Base-by-base conservation (phyloP, 2,329 filamentous ascomycete species). In the Trichoderma endophyticum region DNA sequence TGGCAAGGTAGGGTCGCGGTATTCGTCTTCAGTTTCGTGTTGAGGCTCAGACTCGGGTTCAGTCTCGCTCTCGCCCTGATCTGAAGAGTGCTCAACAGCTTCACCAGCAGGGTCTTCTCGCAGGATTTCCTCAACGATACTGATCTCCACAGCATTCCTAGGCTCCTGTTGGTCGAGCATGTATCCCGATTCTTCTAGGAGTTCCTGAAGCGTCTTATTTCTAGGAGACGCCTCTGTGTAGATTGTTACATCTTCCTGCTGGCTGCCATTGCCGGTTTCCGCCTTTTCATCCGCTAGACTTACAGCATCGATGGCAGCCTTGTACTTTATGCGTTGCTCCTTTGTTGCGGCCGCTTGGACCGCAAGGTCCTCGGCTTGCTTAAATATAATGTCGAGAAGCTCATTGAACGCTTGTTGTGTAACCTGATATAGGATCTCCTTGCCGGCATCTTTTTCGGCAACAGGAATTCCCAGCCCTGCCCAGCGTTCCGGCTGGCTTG, bases 361-460 rank as follows among this genome's bases (percentile, higher is more conserved):
- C 1, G 94, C 91, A 21, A 93, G 80, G 74, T 95, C 91, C 80
- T 98, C 95, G 75, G 92, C 91, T 5, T 87, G 85, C 75, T 92
- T 92, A 83, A 99, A 99, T 0, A 99, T 86, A 1, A 90, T 87
- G 78, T 98, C 93, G 0, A 99, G 88, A 2, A 98, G 85, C 81
- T 98, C 94, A 77, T 98, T 98, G 83, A 97, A 93, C 0, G 94
- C 81, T 80, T 97, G 92, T 80, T 98, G 94, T 0, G 93, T 94
- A 36, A 97, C 90, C 79, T 97, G 93, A 78, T 97, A 98, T 1
- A 98, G 84, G 4, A 98, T 92, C 78, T 98, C 94, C 76, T 92
- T 93, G 48, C 93, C 94, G 6, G 93, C 90, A 79, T 97, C 94
- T 72, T 88, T 88, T 80, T 97, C 94, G 1, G 92, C 91, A 75